Evolutionary conservation across 1,139 yeast species (phyloP), one percentile per base, ranked within the genome.

Genomic region (Suhomyces bribrorum): DNA sequence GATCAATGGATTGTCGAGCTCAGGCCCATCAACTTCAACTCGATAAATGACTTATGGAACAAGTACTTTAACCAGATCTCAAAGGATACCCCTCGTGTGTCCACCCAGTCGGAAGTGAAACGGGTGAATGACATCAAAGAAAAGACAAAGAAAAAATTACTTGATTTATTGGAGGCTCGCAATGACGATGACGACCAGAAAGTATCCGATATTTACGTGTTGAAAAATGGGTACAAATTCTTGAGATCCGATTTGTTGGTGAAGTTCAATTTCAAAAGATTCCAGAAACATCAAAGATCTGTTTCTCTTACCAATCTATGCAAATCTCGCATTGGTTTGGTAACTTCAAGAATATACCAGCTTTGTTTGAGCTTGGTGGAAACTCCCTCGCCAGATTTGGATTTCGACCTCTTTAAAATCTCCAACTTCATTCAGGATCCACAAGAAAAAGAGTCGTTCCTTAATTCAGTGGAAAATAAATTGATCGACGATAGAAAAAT

Each of bases 271-370:
- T 70, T 85, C 41, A 75, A 77, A 24, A 69, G 95, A 48, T 88
- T 77, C 53, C 71, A 85, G 41, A 83, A 88, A 50, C 64, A 77
- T 31, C 72, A 83, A 52, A 74, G 97, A 47, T 74, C 85, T 12
- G 62, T 67, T 29, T 85, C 85, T 45, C 69, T 92, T 20, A 77
- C 72, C 1, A 77, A 77, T 29, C 71, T 86, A 36, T 86, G 84
- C 14, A 72, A 73, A 28, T 81, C 84, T 34, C 73, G 90, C 43
- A 64, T 89, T 32, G 98, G 98, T 5, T 61, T 73, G 9, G 61
- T 84, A 3, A 72, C 94, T 0, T 75, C 95, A 0, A 65, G 71
- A 36, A 73, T 94, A 6, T 92, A 85, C 56, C 70, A 74, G 37
- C 62, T 73, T 7, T 79, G 83, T 5, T 70, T 92, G 45, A 54